Conservation (phyloP, 176 grass and related monocot species). For the Alloteropsis semialata region DNA sequence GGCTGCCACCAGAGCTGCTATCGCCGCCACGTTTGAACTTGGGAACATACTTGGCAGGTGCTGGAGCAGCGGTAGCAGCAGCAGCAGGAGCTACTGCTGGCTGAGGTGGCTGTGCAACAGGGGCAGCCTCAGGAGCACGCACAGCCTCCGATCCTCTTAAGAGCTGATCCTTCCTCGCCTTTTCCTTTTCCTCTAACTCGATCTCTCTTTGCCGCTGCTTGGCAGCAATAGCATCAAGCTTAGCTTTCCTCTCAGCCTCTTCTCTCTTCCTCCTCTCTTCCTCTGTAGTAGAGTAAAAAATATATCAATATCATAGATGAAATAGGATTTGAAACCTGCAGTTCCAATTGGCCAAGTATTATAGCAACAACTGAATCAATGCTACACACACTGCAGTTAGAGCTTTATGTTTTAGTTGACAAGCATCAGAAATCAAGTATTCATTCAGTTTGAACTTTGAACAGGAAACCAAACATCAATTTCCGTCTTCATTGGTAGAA, state of each 20-base stretch:
- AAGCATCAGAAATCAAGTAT: not conserved
- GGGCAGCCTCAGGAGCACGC: not conserved
- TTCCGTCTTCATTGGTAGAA: not conserved
- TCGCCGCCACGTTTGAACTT: slow-evolving; percentile 36
- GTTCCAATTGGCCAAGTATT: not conserved
- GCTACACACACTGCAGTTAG: too few species aligned
- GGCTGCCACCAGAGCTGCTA: slow-evolving; percentile 13
- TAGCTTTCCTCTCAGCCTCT: slow-evolving; percentile 73
- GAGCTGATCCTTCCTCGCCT: slow-evolving; percentile 48
- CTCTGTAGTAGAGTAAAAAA: slow-evolving; percentile 47
- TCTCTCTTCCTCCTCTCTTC: slow-evolving; percentile 86
- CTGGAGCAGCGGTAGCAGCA: not conserved
- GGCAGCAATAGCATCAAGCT: slow-evolving; percentile 82
- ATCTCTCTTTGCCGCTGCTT: slow-evolving; percentile 70
- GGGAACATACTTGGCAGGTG: slow-evolving; percentile 58
- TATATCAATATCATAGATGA: slow-evolving; percentile 12
- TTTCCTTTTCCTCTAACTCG: slow-evolving; percentile 78
- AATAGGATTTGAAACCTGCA: not conserved
- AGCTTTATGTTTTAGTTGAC: not conserved
- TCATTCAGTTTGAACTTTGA: not conserved
- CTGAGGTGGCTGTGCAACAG: slow-evolving; percentile 22
- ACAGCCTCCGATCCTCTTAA: slow-evolving; percentile 32
- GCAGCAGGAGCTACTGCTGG: slow-evolving; percentile 42
- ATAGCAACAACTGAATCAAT: not conserved
- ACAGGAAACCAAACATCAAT: not conserved